phyloP scores from a whole-genome alignment of 1,284 basidiomycete species.

The Prillingera fragicola region DNA sequence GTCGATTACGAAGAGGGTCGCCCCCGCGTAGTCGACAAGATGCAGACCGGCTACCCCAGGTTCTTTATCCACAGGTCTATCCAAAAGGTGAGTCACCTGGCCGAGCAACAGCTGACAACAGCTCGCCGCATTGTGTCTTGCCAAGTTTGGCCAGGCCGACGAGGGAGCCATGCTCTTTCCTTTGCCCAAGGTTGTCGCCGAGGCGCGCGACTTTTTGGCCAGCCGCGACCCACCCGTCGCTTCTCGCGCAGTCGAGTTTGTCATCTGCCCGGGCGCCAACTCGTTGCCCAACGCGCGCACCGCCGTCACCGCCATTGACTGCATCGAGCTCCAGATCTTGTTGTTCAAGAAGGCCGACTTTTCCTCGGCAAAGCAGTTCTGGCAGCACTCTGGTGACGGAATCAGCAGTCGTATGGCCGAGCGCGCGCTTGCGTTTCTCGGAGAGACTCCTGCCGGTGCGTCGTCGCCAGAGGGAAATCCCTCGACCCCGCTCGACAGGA shows the following conservation, averaged over 20 bases:
- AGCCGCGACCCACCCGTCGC: constrained; percentile 50
- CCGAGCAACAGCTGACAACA: constrained; percentile 43
- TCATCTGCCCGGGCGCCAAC: constrained; percentile 53
- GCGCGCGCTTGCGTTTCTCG: constrained; percentile 65
- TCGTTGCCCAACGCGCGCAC: constrained; percentile 12
- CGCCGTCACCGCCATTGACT: constrained; percentile 31
- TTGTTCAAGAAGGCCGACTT: constrained; percentile 67
- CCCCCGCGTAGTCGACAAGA: constrained; percentile 69
- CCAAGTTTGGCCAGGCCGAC: constrained; percentile 64
- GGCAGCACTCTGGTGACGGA: constrained; percentile 91
- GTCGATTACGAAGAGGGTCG: constrained; percentile 91
- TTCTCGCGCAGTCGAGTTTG: constrained; percentile 66
- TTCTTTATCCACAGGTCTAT: constrained; percentile 92
- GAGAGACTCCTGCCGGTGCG: constrained; percentile 44
- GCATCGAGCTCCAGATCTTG: constrained; percentile 68
- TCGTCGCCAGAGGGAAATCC: not conserved
- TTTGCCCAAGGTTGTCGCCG: constrained; percentile 63
- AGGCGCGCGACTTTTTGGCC: constrained; percentile 70
- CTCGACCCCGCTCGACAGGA: not conserved
- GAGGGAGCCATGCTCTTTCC: constrained; percentile 76
- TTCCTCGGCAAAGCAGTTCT: constrained; percentile 78
- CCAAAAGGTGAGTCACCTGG: constrained; percentile 61
- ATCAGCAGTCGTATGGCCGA: constrained; percentile 85
- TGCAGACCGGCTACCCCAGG: constrained; percentile 93
- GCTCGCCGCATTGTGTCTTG: constrained; percentile 70